Evolutionary conservation across 2,329 filamentous ascomycete genomes (phyloP).

Genomic region (Aspergillus fijiensis): DNA sequence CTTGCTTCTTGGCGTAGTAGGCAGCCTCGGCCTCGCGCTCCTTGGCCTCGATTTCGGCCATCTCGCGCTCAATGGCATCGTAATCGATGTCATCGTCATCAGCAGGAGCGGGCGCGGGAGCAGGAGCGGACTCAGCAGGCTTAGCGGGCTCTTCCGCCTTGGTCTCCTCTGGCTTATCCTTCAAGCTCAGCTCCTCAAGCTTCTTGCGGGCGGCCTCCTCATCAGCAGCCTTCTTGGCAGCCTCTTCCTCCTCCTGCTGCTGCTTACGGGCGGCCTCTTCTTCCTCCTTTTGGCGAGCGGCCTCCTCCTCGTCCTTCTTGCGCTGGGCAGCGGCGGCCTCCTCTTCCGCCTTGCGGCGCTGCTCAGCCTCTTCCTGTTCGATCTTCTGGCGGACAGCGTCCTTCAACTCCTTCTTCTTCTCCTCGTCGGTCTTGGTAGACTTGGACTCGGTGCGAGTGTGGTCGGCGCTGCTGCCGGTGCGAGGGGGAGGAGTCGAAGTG

Average conservation of each 20-base stretch:
- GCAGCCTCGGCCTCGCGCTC: slow-evolving; percentile 47
- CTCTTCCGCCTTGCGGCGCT: slow-evolving; percentile 52
- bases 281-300: slow-evolving; percentile 31
- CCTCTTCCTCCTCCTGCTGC: slow-evolving; percentile 32
- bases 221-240: slow-evolving; percentile 29
- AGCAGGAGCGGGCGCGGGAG: slow-evolving; percentile 33
- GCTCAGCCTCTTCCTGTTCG: slow-evolving; percentile 57
- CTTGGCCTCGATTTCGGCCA: slow-evolving; percentile 49
- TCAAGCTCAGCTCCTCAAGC: slow-evolving; percentile 25
- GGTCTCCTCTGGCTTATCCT: slow-evolving; percentile 47
- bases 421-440: slow-evolving; percentile 70
- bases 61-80: slow-evolving; percentile 49
- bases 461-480: slow-evolving; percentile 64
- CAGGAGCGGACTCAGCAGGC: slow-evolving; percentile 15
- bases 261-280: slow-evolving; percentile 23
- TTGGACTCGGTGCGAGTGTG: slow-evolving; percentile 72
- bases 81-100: slow-evolving; percentile 46
- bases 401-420: slow-evolving; percentile 76
- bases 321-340: slow-evolving; percentile 40
- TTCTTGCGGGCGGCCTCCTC: slow-evolving; percentile 23
- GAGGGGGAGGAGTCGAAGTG: slow-evolving; percentile 78
- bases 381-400: slow-evolving; percentile 52
- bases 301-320: slow-evolving; percentile 34
- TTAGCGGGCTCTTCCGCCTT: slow-evolving; percentile 34
- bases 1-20: slow-evolving; percentile 71